phyloP scores from a whole-genome alignment of 169 alveolate species.

The Ichthyophthirius multifiliis region DNA sequence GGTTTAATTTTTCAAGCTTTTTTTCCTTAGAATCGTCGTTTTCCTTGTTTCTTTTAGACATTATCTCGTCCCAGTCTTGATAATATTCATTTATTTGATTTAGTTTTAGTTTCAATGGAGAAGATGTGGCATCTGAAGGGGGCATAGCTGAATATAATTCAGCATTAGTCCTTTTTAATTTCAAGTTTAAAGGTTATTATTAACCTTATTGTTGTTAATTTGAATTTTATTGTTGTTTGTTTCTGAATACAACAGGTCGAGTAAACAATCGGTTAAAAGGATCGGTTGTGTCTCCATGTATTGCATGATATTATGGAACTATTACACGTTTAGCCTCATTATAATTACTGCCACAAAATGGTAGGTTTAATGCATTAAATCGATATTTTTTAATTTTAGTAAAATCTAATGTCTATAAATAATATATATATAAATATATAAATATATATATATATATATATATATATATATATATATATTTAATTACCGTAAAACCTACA shows the following conservation, averaged over 20 bases:
- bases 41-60: not conserved
- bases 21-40: not conserved
- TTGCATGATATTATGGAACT: not conserved
- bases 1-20: slow-evolving; percentile 46
- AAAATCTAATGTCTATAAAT: not conserved
- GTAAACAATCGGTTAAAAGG: not conserved
- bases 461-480: not conserved
- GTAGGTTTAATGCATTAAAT: not conserved
- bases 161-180: not conserved
- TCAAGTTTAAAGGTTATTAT: not conserved
- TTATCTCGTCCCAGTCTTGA: not conserved
- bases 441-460: not conserved
- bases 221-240: not conserved
- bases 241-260: not conserved
- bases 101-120: slow-evolving; percentile 14
- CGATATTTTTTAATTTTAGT: not conserved
- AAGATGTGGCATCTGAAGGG: not conserved
- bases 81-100: not conserved
- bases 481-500: not conserved
- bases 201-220: not conserved
- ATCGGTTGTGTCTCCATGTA: not conserved
- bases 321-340: not conserved
- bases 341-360: not conserved
- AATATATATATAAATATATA: not conserved
- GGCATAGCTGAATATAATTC: not conserved